Evolutionary conservation across 2,329 filamentous ascomycete genomes (phyloP).

Genomic region (Colletotrichum sublineola): DNA sequence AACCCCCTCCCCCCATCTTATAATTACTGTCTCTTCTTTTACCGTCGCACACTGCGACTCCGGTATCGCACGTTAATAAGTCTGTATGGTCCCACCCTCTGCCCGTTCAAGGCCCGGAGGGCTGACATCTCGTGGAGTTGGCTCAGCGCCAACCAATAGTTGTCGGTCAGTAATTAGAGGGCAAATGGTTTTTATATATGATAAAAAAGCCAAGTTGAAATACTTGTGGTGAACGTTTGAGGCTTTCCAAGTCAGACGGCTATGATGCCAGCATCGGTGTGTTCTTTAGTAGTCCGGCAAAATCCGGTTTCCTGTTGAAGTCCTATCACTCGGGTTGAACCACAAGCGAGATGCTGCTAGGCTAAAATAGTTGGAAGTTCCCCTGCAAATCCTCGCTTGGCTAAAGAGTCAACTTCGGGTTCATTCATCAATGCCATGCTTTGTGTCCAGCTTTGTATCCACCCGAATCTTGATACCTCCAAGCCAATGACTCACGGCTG

Average conservation of each 20-base stretch:
- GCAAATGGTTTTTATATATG: neutral
- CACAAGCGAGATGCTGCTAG: neutral
- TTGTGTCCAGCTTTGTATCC: neutral
- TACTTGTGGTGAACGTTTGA: neutral
- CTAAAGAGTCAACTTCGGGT: neutral
- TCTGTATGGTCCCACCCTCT: conserved; percentile 1
- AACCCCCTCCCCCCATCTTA: neutral
- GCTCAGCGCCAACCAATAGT: conserved; percentile 1
- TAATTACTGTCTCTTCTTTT: neutral
- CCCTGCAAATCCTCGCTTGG: neutral
- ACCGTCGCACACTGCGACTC: neutral
- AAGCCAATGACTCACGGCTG: neutral
- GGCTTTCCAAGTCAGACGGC: neutral
- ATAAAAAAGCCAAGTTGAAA: neutral
- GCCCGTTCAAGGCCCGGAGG: neutral
- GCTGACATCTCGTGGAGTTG: neutral
- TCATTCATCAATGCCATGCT: no score
- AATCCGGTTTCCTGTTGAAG: neutral
- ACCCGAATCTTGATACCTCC: neutral
- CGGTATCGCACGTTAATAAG: conserved; percentile 24
- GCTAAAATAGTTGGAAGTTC: neutral
- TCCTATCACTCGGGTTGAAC: neutral
- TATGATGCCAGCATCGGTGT: no score
- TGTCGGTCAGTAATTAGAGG: neutral
- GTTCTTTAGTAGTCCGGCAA: neutral